phyloP scores from a whole-genome alignment of 2,329 filamentous ascomycete genomes.

The Talaromyces amestolkiae region DNA sequence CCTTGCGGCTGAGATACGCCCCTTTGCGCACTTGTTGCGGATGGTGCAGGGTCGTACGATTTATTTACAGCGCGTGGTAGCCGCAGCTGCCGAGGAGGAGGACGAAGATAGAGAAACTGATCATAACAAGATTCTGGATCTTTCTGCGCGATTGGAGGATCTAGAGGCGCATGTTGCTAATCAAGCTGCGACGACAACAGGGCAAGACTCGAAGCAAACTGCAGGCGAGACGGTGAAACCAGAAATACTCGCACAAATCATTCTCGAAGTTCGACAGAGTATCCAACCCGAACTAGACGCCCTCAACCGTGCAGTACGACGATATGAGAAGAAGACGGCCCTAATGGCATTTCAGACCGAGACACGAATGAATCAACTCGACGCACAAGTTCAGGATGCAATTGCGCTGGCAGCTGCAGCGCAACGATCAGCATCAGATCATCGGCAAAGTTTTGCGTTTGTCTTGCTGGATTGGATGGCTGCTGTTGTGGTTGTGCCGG shows the following conservation, averaged over 20 bases:
- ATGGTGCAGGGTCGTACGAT: slow-evolving; percentile 76
- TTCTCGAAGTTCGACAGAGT: slow-evolving; percentile 59
- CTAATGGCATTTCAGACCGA: slow-evolving; percentile 74
- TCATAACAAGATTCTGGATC: slow-evolving; percentile 48
- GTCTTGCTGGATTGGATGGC: slow-evolving; percentile 38
- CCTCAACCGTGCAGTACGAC: slow-evolving; percentile 79
- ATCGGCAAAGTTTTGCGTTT: slow-evolving; percentile 27
- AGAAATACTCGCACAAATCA: slow-evolving; percentile 38
- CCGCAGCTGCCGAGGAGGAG: slow-evolving; percentile 23
- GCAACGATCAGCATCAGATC: slow-evolving; percentile 31
- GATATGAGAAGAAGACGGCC: slow-evolving; percentile 85
- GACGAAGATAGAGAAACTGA: slow-evolving; percentile 27
- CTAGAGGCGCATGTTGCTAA: slow-evolving; percentile 61
- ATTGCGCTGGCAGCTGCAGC: slow-evolving; percentile 77
- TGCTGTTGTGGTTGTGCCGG: slow-evolving; percentile 36
- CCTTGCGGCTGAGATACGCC: slow-evolving; percentile 79
- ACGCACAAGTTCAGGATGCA: slow-evolving; percentile 70
- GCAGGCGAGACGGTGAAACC: slow-evolving; percentile 29
- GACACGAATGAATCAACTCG: slow-evolving; percentile 67
- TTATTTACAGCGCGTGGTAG: slow-evolving; percentile 72
- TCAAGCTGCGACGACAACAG: slow-evolving; percentile 20
- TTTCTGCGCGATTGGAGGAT: slow-evolving; percentile 65
- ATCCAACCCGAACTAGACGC: slow-evolving; percentile 83
- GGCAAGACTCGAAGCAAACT: background rate
- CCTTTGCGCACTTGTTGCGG: slow-evolving; percentile 75